Evolutionary conservation across 208 protist genomes (phyloP).

Genomic region (Naegleria lovaniensis): DNA sequence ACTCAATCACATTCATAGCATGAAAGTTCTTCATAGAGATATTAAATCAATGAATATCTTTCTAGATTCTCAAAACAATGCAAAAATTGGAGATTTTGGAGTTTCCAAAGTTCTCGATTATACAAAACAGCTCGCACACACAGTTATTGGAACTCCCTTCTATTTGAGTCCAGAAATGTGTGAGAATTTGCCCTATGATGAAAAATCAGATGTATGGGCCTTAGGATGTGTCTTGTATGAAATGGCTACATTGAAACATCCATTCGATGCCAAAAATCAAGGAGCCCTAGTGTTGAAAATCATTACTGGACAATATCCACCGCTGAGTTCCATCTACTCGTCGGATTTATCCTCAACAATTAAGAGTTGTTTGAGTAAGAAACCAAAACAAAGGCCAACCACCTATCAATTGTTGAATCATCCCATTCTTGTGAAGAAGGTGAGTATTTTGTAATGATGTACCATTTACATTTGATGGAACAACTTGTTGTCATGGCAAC

Average conservation of each 20-base stretch:
- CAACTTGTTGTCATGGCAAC: too few species aligned
- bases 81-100: conserved; percentile 50
- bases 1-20: conserved; percentile 21
- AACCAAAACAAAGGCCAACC: background rate
- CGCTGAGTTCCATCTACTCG: conserved; percentile 22
- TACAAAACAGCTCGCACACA: conserved; percentile 78
- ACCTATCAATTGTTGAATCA: background rate
- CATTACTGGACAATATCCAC: background rate
- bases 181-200: conserved; percentile 83
- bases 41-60: conserved; percentile 53
- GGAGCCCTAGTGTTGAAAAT: conserved; percentile 38
- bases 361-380: background rate
- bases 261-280: conserved; percentile 59
- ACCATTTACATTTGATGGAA: too few species aligned
- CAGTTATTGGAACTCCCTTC: conserved; percentile 88
- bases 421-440: background rate
- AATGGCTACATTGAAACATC: conserved; percentile 55
- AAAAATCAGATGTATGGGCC: conserved; percentile 45
- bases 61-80: conserved; percentile 38
- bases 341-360: background rate
- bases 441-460: background rate
- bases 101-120: conserved; percentile 82
- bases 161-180: conserved; percentile 91
- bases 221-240: conserved; percentile 52
- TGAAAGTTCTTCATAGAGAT: conserved; percentile 50